Conservation (phyloP, 2,329 filamentous ascomycete species). For the Alternaria sp. region DNA sequence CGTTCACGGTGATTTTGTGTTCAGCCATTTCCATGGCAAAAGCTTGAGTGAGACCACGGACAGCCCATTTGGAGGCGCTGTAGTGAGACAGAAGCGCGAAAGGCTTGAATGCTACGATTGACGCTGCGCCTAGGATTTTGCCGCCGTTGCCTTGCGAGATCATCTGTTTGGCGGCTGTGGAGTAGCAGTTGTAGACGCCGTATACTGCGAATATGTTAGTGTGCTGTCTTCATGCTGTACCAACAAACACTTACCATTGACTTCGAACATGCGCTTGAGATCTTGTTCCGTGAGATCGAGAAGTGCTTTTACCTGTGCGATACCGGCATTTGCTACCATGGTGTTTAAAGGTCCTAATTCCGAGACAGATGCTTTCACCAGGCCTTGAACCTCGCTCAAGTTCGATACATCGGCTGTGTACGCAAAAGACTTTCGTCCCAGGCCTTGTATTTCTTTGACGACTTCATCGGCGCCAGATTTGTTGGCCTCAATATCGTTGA, state of each 20-base stretch:
- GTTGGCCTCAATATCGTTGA: slow-evolving; percentile 67
- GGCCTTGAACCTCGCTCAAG: slow-evolving; percentile 57
- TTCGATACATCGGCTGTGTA: slow-evolving; percentile 68
- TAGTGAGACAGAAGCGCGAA: slow-evolving; percentile 68
- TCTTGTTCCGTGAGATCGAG: slow-evolving; percentile 66
- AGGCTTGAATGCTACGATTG: slow-evolving; percentile 66
- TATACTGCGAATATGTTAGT: slow-evolving; percentile 50
- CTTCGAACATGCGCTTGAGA: slow-evolving; percentile 64
- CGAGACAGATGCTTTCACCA: slow-evolving; percentile 61
- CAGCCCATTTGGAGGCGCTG: slow-evolving; percentile 69
- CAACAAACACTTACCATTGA: slow-evolving; percentile 55
- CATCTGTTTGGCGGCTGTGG: slow-evolving; percentile 68
- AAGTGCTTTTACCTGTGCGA: slow-evolving; percentile 63
- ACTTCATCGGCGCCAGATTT: slow-evolving; percentile 59
- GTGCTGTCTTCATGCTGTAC: neutral
- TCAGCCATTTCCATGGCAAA: slow-evolving; percentile 71
- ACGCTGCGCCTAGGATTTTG: slow-evolving; percentile 60
- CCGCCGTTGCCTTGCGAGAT: slow-evolving; percentile 62
- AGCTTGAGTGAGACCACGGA: slow-evolving; percentile 69
- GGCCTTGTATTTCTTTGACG: slow-evolving; percentile 59
- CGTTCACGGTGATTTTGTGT: slow-evolving; percentile 70
- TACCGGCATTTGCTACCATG: slow-evolving; percentile 68
- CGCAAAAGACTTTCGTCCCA: slow-evolving; percentile 62
- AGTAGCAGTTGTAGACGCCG: slow-evolving; percentile 70
- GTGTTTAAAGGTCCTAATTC: slow-evolving; percentile 61